These are phyloP conservation scores for Hysterium pulicare DNA, from an alignment of 2,329 filamentous ascomycete genomes.

Conservation along the genomic window DNA sequence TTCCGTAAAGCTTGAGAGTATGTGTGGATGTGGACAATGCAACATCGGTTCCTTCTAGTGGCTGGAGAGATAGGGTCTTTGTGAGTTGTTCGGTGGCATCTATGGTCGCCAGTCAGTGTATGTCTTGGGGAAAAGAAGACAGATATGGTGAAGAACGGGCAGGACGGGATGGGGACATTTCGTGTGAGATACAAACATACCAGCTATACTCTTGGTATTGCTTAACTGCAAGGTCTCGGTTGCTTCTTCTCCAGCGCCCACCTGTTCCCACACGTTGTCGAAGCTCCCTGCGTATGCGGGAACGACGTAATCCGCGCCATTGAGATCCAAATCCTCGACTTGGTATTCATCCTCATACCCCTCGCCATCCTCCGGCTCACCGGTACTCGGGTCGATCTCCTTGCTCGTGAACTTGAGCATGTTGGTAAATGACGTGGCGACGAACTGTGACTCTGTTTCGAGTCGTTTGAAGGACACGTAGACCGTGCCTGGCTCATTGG, in stretches of 20 bases:
- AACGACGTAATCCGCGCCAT: constrained; percentile 88
- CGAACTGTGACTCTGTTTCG: constrained; percentile 71
- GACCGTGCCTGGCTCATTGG: constrained; percentile 85
- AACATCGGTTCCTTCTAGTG: constrained; percentile 90
- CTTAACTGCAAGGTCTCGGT: constrained; percentile 87
- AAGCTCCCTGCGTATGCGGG: constrained; percentile 94
- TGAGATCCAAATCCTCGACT: constrained; percentile 86
- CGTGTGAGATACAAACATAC: too few relatives aligned
- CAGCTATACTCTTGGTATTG: constrained; percentile 86
- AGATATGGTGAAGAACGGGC: constrained; percentile 5
- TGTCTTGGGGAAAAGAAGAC: constrained; percentile 5
- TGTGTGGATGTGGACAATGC: constrained; percentile 85
- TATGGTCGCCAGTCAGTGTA: constrained; percentile 34
- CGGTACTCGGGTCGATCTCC: constrained; percentile 93
- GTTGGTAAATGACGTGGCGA: constrained; percentile 82
- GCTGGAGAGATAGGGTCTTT: constrained; percentile 83
- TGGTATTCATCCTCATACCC: constrained; percentile 99
- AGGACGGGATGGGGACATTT: too few relatives aligned
- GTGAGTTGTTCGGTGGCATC: constrained; percentile 91
- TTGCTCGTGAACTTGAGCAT: constrained; percentile 95
- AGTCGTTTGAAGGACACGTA: constrained; percentile 93
- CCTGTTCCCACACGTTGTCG: constrained; percentile 91
- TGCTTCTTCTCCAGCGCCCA: constrained; percentile 83
- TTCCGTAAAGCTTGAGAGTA: constrained; percentile 91
- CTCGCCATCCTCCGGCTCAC: constrained; percentile 76